phyloP scores from a whole-genome alignment of 306 rosid species.

The Lagenaria siceraria region DNA sequence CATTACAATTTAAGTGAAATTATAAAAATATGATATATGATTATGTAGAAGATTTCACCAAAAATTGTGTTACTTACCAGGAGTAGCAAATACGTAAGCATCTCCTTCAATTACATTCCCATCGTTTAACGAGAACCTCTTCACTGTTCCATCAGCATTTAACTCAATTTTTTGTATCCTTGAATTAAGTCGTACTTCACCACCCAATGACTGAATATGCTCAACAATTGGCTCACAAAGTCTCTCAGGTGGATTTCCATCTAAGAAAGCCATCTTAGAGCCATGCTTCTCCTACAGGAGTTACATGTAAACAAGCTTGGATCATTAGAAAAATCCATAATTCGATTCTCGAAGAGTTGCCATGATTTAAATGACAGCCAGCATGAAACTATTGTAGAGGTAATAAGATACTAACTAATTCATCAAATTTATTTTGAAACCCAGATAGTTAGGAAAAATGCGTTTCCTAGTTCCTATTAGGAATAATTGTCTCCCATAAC shows the following conservation, averaged over 20 bases:
- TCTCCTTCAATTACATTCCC: slow-evolving; percentile 74
- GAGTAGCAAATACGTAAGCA: slow-evolving; percentile 80
- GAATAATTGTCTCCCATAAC: background rate
- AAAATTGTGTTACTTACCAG: slow-evolving; percentile 37
- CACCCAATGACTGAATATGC: slow-evolving; percentile 74
- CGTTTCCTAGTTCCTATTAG: background rate
- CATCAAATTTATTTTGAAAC: background rate
- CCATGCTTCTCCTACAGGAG: slow-evolving; percentile 81
- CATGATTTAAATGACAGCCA: background rate
- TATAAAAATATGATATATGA: background rate
- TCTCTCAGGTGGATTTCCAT: slow-evolving; percentile 95
- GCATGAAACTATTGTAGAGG: background rate
- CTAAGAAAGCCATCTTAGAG: slow-evolving; percentile 97
- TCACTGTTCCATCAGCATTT: slow-evolving; percentile 72
- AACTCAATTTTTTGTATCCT: slow-evolving; percentile 75
- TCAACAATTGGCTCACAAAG: slow-evolving; percentile 88
- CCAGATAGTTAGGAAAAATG: background rate
- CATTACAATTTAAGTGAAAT: slow-evolving; percentile 11
- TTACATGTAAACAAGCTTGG: background rate
- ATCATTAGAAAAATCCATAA: background rate
- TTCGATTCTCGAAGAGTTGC: background rate
- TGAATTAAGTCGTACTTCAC: slow-evolving; percentile 78
- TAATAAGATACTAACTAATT: background rate
- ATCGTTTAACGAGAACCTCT: slow-evolving; percentile 51
- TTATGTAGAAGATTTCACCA: background rate